phyloP scores from a whole-genome alignment of 495 filamentous ascomycete species.

The Rusavskia elegans region DNA sequence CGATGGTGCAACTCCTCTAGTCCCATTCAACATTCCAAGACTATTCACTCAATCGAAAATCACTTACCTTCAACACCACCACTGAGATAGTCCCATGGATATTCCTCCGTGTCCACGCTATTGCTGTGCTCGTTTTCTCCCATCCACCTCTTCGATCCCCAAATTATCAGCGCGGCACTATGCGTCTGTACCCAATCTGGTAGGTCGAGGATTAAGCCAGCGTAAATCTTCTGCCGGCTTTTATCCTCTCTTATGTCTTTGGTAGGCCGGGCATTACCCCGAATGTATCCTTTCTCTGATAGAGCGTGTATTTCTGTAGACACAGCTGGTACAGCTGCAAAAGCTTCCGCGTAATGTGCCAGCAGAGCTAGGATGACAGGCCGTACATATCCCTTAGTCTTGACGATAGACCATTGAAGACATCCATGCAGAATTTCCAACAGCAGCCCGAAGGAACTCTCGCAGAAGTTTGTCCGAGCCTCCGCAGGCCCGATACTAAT shows the following conservation, averaged over 20 bases:
- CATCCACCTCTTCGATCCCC: constrained; percentile 51
- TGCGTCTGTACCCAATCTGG: constrained; percentile 32
- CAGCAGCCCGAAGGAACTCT: constrained; percentile 1
- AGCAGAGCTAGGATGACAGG: constrained; percentile 38
- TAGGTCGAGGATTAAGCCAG: constrained; percentile 41
- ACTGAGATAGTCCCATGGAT: constrained; percentile 62
- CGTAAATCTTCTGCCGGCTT: constrained; percentile 46
- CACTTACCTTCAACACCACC: constrained; percentile 49
- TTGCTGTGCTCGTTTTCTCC: constrained; percentile 20
- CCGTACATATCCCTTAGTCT: not conserved
- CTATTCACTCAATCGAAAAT: not conserved
- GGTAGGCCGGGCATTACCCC: constrained; percentile 17
- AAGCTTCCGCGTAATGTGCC: constrained; percentile 49
- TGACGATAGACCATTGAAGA: not conserved
- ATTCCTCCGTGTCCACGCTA: constrained; percentile 25
- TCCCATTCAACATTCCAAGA: not conserved
- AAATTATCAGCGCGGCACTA: constrained; percentile 45
- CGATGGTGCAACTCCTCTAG: constrained; percentile 58
- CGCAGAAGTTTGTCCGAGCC: not conserved
- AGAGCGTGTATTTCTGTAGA: constrained; percentile 23
- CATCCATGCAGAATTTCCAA: constrained; percentile 6
- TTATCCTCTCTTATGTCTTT: constrained; percentile 33
- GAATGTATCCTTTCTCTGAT: constrained; percentile 15
- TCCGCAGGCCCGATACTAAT: not conserved
- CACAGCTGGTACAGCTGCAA: constrained; percentile 35